Evolutionary conservation across 2,329 filamentous ascomycete species (phyloP).

Genomic region (Pleurostoma richardsiae): DNA sequence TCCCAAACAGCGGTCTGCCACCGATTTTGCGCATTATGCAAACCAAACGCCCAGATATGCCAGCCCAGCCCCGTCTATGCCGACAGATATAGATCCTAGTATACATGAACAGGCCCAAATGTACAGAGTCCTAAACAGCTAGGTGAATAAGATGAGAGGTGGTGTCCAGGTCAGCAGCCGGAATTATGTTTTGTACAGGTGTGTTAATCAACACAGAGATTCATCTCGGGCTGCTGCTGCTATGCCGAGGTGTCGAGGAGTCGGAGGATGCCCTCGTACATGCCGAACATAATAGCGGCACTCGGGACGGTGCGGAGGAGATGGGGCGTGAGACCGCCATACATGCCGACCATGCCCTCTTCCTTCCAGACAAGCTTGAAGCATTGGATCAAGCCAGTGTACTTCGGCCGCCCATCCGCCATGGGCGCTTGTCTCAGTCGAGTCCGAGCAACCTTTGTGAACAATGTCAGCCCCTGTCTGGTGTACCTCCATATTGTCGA

Average conservation of each 20-base stretch:
- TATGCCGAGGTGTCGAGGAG: conserved; percentile 29
- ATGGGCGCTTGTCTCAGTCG: conserved; percentile 80
- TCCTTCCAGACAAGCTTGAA: conserved; percentile 85
- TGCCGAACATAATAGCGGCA: conserved; percentile 94
- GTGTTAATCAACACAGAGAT: too few relatives aligned
- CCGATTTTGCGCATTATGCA: too few relatives aligned
- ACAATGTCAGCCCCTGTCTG: conserved; percentile 2
- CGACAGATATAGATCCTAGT: too few relatives aligned
- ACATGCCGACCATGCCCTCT: conserved; percentile 80
- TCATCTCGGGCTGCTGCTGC: too few relatives aligned
- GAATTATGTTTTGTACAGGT: too few relatives aligned
- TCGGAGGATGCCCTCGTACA: conserved; percentile 61
- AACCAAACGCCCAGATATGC: too few relatives aligned
- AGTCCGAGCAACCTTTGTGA: conserved; percentile 66
- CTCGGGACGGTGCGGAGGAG: conserved; percentile 87
- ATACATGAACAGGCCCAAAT: too few relatives aligned
- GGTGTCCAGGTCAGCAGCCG: too few relatives aligned
- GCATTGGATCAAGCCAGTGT: conserved; percentile 83
- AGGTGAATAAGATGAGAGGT: too few relatives aligned
- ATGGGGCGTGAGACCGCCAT: conserved; percentile 88
- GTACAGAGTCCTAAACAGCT: too few relatives aligned
- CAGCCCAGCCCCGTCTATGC: too few relatives aligned
- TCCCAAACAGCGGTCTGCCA: too few relatives aligned
- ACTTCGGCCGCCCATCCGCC: conserved; percentile 68
- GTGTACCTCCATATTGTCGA: conserved; percentile 3